phyloP scores from a whole-genome alignment of 169 alveolate genomes.

The Perkinsus marinus region DNA sequence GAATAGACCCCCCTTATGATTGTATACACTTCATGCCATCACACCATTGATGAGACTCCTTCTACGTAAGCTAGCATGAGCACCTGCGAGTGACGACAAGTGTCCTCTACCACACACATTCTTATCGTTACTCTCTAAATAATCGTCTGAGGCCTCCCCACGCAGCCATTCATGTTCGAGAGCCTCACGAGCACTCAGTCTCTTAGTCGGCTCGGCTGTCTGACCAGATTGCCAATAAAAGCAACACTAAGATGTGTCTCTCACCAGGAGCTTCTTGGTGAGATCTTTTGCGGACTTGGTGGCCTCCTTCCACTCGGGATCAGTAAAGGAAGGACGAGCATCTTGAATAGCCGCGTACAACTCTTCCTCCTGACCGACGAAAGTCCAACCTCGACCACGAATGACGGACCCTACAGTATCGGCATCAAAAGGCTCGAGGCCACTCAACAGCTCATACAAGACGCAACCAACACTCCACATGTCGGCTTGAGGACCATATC shows the following conservation, averaged over 20 bases:
- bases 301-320: neutral
- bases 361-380: neutral
- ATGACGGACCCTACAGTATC: neutral
- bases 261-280: neutral
- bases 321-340: neutral
- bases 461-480: neutral
- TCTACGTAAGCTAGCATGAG: too few species aligned
- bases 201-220: conserved; percentile 48
- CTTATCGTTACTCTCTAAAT: neutral
- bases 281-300: neutral
- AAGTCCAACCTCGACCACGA: neutral
- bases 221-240: neutral
- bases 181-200: conserved; percentile 73
- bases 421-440: neutral
- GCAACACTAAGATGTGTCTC: neutral
- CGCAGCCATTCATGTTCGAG: conserved; percentile 67
- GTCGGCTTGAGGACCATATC: neutral
- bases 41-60: too few species aligned
- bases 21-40: too few species aligned
- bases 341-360: neutral
- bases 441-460: neutral
- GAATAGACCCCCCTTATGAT: too few species aligned
- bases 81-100: too few species aligned
- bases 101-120: too few species aligned
- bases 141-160: neutral